Evolutionary conservation across 148 eudicot genomes (phyloP).

Genomic region (Camellia lanceoleosa): DNA sequence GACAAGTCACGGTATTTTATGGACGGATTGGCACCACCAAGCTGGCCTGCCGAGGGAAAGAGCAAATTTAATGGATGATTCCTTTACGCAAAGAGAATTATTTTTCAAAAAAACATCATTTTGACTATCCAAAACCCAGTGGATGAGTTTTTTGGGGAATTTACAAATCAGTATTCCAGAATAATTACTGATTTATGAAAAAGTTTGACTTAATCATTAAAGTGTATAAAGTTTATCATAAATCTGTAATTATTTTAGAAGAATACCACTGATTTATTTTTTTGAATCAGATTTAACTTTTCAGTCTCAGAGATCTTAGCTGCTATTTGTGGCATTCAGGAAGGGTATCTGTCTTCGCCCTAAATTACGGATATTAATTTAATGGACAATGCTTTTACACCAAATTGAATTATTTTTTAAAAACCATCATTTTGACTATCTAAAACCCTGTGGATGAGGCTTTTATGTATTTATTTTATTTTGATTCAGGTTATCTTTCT

Average conservation of each 20-base stretch:
- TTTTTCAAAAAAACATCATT: neutral
- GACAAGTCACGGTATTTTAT: neutral
- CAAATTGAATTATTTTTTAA: neutral
- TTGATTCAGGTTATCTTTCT: neutral
- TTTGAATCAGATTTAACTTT: no score
- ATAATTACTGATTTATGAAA: no score
- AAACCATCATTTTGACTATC: neutral
- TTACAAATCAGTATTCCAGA: no score
- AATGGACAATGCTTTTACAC: neutral
- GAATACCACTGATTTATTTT: no score
- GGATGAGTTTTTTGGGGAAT: no score
- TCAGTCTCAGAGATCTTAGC: no score
- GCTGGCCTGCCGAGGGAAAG: conserved; percentile 9
- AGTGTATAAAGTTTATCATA: no score
- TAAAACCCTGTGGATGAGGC: neutral
- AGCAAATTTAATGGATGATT: neutral
- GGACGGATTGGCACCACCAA: conserved; percentile 7
- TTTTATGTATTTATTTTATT: conserved; percentile 4
- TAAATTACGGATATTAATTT: no score
- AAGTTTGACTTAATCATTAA: no score
- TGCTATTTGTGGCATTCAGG: no score
- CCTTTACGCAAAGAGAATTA: neutral
- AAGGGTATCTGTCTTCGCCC: no score
- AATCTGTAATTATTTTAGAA: no score
- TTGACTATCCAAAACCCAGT: neutral